Evolutionary conservation across 805 yeast genomes (phyloP), one percentile per base, ranked within the genome.

Genomic region (Naumovozyma baii): DNA sequence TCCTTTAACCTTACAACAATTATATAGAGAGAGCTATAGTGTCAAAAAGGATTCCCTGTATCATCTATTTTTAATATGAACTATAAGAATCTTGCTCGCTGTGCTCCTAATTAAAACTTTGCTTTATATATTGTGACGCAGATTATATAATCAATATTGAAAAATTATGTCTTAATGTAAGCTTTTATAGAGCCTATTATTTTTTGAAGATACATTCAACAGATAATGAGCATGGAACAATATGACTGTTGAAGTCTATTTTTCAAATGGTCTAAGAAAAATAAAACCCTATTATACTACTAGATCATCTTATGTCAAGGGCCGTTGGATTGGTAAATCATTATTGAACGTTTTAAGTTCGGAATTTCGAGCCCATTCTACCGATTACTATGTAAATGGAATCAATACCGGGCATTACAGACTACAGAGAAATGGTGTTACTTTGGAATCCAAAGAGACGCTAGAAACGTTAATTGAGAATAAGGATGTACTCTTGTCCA

Each of bases 311-410:
- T 57, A 62, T 22, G 70, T 64, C 3, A 70, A 69, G 46, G 72
- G 72, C 1, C 50, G 76, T 37, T 71, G 75, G 74, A 46, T 62
- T 7, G 55, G 57, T 2, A 57, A 55, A 38, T 52, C 68, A 1
- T 52, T 69, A 2, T 37, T 63, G 17, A 68, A 69, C 15, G 64
- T 70, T 4, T 51, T 69, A 22, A 43, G 55, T 2, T 48, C 54
- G 3, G 76, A 71, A 44, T 70, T 71, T 37, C 52, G 63, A 40
- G 35, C 49, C 2, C 39, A 38, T 18, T 36, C 49, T 1, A 37
- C 41, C 29, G 50, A 53, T n/a, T 47, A 53, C 18, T 52, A 55
- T 32, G 13, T 38, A 2, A 12, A 43, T 4, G 49, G 45, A 10
- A 55, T 59, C 4, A 12, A 33, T 5, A 33, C 41, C 13, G 59